Percentiles rank a stretch among this genome's conserved stretches.
phyloP scores from a whole-genome alignment of 352 stramenopile species.

The Pythium phragmitis region DNA sequence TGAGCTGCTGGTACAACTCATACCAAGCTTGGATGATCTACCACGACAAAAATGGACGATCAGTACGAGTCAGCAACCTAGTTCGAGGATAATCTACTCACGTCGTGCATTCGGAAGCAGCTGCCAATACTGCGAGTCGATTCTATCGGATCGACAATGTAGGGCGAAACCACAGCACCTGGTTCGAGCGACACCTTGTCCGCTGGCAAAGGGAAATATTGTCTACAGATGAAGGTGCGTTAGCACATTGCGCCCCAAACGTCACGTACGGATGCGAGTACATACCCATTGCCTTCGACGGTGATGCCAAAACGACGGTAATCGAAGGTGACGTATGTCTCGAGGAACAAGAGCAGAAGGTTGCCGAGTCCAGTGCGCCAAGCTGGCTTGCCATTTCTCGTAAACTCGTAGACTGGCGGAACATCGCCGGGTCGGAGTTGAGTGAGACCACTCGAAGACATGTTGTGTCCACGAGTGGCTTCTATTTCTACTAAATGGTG shows the following conservation, averaged over 20 bases:
- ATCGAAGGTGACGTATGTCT: conserved; percentile 85
- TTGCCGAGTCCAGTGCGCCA: conserved; percentile 77
- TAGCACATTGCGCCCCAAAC: neutral
- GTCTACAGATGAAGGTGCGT: conserved; percentile 29
- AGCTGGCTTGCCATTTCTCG: conserved; percentile 47
- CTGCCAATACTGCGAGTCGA: conserved; percentile 69
- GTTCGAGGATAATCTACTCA: conserved; percentile 11
- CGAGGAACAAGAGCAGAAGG: conserved; percentile 73
- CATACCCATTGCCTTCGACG: conserved; percentile 68
- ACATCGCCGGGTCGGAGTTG: neutral
- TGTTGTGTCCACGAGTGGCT: conserved; percentile 16
- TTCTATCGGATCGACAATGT: conserved; percentile 77
- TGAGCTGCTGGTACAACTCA: conserved; percentile 35
- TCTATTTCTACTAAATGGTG: conserved; percentile 39
- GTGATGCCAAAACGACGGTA: conserved; percentile 80
- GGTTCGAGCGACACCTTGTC: conserved; percentile 42
- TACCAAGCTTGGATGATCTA: conserved; percentile 43
- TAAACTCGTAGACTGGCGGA: conserved; percentile 71
- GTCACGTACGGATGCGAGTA: neutral
- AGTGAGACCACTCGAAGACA: conserved; percentile 30
- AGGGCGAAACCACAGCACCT: conserved; percentile 48
- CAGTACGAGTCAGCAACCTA: neutral
- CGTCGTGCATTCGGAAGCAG: conserved; percentile 82
- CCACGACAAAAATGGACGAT: neutral
- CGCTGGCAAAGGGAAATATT: conserved; percentile 64